These are phyloP conservation scores for Phlyctochytrium arcticum DNA, from an alignment of 192 early-diverging fungal genomes.

Conservation along the genomic window DNA sequence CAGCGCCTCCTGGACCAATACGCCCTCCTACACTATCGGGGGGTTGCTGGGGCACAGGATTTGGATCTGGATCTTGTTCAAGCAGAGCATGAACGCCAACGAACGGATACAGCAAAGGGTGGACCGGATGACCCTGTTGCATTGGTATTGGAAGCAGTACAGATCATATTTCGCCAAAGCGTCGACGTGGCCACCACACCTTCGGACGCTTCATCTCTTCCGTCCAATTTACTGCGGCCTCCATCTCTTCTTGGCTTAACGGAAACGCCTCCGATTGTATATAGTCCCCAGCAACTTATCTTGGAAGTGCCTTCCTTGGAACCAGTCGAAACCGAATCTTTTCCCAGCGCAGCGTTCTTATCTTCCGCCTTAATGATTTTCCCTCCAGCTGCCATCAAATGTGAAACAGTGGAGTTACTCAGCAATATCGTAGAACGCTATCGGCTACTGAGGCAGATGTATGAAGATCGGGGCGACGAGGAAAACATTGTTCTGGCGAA, in stretches of 20 bases:
- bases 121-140: neutral
- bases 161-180: conserved; percentile 27
- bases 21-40: conserved; percentile 34
- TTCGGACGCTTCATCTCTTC: no score
- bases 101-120: neutral
- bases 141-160: conserved; percentile 27
- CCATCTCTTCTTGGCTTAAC: no score
- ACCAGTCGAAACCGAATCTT: neutral
- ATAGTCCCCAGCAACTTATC: neutral
- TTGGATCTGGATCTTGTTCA: conserved; percentile 25
- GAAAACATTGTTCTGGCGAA: conserved; percentile 17
- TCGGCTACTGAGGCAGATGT: neutral
- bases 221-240: no score
- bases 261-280: no score
- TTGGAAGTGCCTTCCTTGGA: no score
- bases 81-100: neutral
- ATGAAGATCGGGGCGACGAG: neutral
- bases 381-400: conserved; percentile 32
- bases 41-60: conserved; percentile 17
- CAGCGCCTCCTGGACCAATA: conserved; percentile 35
- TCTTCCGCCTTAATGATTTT: conserved; percentile 28
- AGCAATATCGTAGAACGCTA: conserved; percentile 10
- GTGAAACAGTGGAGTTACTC: conserved; percentile 39
- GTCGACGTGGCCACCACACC: conserved; percentile 6
- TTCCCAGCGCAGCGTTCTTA: conserved; percentile 17